Percentiles rank a stretch among this genome's conserved stretches.
Evolutionary conservation across 306 rosid species (phyloP).

Genomic region (Chamaecrista fasciculata): DNA sequence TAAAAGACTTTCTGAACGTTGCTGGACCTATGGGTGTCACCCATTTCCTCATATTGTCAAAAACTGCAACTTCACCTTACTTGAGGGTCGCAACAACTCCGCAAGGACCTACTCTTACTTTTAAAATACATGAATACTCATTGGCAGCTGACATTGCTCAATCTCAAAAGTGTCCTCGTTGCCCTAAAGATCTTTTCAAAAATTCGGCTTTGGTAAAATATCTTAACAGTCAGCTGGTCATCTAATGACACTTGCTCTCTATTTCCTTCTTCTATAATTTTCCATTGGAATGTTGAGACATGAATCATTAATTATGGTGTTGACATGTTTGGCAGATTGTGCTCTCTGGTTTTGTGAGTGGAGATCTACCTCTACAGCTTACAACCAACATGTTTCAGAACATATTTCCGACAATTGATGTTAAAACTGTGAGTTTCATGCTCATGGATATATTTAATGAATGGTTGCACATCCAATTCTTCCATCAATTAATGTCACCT

Average conservation of each 20-base stretch:
- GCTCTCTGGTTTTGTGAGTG: slow-evolving; percentile 85
- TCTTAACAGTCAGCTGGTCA: slow-evolving; percentile 1
- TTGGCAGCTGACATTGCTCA: slow-evolving; percentile 72
- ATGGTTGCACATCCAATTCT: background rate
- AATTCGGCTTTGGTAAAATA: slow-evolving; percentile 82
- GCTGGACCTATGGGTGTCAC: slow-evolving; percentile 98
- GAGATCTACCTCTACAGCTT: slow-evolving; percentile 72
- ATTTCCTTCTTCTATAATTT: slow-evolving; percentile 5
- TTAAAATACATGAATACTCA: slow-evolving; percentile 74
- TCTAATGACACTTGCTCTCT: background rate
- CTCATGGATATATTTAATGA: background rate
- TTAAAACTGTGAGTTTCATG: slow-evolving; percentile 77
- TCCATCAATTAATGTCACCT: slow-evolving; percentile 24
- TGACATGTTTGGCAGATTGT: slow-evolving; percentile 58
- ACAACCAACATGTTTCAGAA: slow-evolving; percentile 85
- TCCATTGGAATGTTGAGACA: slow-evolving; percentile 4
- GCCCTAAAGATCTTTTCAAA: slow-evolving; percentile 87
- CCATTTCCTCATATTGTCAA: slow-evolving; percentile 89
- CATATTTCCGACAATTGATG: slow-evolving; percentile 90
- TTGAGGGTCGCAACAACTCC: slow-evolving; percentile 91
- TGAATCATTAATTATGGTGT: background rate
- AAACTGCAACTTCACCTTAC: slow-evolving; percentile 70
- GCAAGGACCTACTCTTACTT: slow-evolving; percentile 93
- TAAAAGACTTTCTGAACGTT: slow-evolving; percentile 82
- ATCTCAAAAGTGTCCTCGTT: slow-evolving; percentile 83